phyloP scores from a whole-genome alignment of 306 rosid genomes.

The Vicia faba region DNA sequence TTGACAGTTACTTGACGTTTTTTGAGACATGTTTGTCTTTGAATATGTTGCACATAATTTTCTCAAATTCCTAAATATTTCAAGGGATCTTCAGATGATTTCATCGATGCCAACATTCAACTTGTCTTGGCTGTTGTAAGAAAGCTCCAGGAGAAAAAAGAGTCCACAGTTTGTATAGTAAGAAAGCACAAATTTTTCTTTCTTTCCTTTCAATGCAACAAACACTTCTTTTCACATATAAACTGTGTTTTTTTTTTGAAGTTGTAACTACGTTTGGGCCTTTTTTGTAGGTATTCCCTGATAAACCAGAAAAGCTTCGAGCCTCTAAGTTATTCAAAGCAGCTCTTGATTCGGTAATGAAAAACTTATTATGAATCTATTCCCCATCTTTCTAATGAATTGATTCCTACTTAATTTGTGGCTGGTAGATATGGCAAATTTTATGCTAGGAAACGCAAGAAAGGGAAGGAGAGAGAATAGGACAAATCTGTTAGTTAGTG shows the following conservation, averaged over 20 bases:
- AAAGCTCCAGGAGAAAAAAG: constrained; percentile 75
- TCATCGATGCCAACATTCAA: constrained; percentile 95
- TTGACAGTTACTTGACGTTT: constrained; percentile 43
- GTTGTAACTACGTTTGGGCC: constrained; percentile 29
- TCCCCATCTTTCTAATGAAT: constrained; percentile 26
- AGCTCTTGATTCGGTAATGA: constrained; percentile 82
- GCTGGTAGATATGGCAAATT: no score
- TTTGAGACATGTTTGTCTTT: constrained; percentile 45
- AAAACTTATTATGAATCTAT: constrained; percentile 31
- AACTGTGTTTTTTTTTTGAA: neutral
- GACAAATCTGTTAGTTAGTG: no score
- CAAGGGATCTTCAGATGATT: constrained; percentile 99
- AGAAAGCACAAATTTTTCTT: constrained; percentile 41
- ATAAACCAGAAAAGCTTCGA: constrained; percentile 86
- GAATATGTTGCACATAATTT: constrained; percentile 58
- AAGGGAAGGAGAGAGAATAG: no score
- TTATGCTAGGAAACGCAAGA: no score
- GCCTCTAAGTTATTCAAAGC: constrained; percentile 79
- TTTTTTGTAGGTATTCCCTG: constrained; percentile 83
- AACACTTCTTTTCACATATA: constrained; percentile 18
- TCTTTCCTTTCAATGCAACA: constrained; percentile 29
- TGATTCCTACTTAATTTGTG: constrained; percentile 24
- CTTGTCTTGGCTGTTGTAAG: constrained; percentile 83
- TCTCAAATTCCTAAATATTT: constrained; percentile 84
- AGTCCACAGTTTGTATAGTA: constrained; percentile 78